Base-by-base conservation (phyloP, 495 filamentous ascomycete species). In the Trichoderma asperelloides region DNA sequence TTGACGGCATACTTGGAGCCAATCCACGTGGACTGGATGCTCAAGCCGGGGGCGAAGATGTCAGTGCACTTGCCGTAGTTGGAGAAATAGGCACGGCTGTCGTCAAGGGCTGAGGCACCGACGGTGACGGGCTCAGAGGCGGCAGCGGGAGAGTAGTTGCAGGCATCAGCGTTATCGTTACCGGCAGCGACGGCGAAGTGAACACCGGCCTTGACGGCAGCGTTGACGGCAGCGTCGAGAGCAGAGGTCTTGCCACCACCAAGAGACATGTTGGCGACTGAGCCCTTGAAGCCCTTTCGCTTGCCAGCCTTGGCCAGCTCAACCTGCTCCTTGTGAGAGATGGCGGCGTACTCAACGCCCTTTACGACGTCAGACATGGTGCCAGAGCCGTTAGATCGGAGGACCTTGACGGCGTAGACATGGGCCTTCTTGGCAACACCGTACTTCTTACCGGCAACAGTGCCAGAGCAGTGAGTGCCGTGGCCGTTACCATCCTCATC, bases 61-160 rank as follows among this genome's bases (percentile, higher is more conserved):
- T 98, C 93, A 75, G 94, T 96, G 85, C 96, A 99, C 86, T 93
- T 94, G 77, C 96, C 96, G 80, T 88, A 98, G 89, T 99, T 99
- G 86, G 96, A 98, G 89, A 99, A 99, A 87, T 98, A 99, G 70
- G 96, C 96, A 79, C 96, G 94, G 84, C 93, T 91, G 78, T 99
- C 96, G 71, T 85, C 85, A 40, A 99, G 85, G 68, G 91, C 96
- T 23, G 92, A 96, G 69, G 96, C 96, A 76, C 93, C 96, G 68
- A 99, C 96, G 63, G 96, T 99, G 73, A 99, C 88, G 66, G 96
- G 93, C 76, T 93, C 92, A 71, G 88, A 86, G 69, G 96, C 91
- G 64, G 93, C 89, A 70, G 96, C 96, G 37, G 96, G 96, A n/a
- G 96, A 99, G 85, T 98, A 99, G 82, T 92, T 94, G 89, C 96